These are phyloP conservation scores for Solanum bulbocastanum DNA, from an alignment of 257 asterid genomes.

Conservation along the genomic window DNA sequence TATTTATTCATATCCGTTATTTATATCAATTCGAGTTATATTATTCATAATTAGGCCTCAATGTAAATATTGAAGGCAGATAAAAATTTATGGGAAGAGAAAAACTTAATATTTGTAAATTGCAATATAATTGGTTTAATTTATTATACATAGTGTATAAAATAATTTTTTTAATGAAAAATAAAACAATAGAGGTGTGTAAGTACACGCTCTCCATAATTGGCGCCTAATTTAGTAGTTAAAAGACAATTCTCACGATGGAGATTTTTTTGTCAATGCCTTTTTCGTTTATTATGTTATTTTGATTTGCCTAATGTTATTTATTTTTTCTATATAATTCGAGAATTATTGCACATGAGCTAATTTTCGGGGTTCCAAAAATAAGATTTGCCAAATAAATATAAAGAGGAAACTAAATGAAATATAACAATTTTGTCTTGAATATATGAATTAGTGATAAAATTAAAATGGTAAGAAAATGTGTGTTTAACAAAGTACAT, in stretches of 20 bases:
- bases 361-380: not conserved
- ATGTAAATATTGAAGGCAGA: not conserved
- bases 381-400: not conserved
- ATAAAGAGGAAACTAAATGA: not conserved
- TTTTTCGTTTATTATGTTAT: not conserved
- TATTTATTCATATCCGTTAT: not conserved
- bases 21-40: not conserved
- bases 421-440: slow-evolving; percentile 2
- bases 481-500: not conserved
- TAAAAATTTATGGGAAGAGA: too few relatives aligned
- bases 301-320: not conserved
- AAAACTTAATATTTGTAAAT: too few relatives aligned
- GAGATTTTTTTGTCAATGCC: not conserved
- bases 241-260: not conserved
- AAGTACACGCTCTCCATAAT: not conserved
- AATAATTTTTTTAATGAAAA: not conserved
- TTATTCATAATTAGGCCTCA: not conserved
- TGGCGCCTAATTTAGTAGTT: not conserved
- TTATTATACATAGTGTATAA: not conserved
- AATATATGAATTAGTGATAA: slow-evolving; percentile 23
- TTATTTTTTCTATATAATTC: not conserved
- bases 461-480: slow-evolving; percentile 10
- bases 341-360: not conserved
- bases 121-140: not conserved
- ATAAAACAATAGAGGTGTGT: not conserved